Conservation (phyloP, 106 monocot species). For the Allium sativum region DNA sequence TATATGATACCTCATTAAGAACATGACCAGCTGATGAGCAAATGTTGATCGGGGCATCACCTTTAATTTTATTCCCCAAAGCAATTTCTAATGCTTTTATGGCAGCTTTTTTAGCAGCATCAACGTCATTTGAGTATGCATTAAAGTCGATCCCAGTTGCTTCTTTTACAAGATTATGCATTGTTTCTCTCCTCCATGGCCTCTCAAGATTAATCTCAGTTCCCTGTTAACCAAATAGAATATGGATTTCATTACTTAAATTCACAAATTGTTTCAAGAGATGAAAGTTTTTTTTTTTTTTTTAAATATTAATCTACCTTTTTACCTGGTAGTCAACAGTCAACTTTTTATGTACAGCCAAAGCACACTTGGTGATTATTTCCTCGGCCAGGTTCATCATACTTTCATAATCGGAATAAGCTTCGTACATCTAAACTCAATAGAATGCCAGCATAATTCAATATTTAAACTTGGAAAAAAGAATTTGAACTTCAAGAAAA, state of each 20-base stretch:
- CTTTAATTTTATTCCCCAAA: conserved; percentile 18
- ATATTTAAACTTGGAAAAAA: not conserved
- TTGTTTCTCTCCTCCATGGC: conserved; percentile 92
- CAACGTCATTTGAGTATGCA: conserved; percentile 41
- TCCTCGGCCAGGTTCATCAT: conserved; percentile 99
- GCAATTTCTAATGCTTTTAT: conserved; percentile 22
- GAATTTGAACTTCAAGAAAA: not conserved
- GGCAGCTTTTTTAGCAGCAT: conserved; percentile 62
- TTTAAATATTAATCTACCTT: not conserved
- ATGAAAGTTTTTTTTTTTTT: too few species aligned
- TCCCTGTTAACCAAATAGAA: conserved; percentile 33
- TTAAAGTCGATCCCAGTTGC: conserved; percentile 69
- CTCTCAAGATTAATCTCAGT: conserved; percentile 61
- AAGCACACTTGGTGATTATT: conserved; percentile 79
- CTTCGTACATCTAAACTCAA: conserved; percentile 87
- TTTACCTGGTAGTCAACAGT: conserved; percentile 74
- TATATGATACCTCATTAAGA: conserved; percentile 62
- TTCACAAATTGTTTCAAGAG: too few species aligned
- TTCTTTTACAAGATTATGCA: conserved; percentile 96
- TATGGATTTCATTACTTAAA: not conserved
- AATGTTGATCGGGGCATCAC: conserved; percentile 22
- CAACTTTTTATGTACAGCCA: conserved; percentile 59
- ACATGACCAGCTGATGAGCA: conserved; percentile 84
- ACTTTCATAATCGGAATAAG: conserved; percentile 92
- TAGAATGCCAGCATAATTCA: conserved; percentile 13